A percentile compares a stretch with the other conserved stretches of the same genome.
phyloP scores from a whole-genome alignment of 306 rosid genomes.

The Cucurbita argyrosperma region DNA sequence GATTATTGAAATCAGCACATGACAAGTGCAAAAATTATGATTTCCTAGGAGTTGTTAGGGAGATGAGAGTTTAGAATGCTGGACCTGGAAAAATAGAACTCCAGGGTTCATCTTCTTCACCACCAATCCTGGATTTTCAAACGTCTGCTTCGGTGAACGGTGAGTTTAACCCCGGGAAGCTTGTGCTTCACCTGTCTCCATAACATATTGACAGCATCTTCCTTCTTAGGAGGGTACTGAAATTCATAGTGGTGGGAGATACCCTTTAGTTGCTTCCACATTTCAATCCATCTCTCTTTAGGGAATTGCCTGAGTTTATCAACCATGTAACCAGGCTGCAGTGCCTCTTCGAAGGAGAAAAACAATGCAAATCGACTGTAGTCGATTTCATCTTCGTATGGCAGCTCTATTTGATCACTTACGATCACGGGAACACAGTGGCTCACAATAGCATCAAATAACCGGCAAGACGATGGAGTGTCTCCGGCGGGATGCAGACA shows the following conservation, averaged over 20 bases:
- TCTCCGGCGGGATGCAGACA: slow-evolving; percentile 96
- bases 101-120: slow-evolving; percentile 38
- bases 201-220: slow-evolving; percentile 79
- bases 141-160: slow-evolving; percentile 57
- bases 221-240: slow-evolving; percentile 68
- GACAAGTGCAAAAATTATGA: not conserved
- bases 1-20: not conserved
- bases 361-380: slow-evolving; percentile 60
- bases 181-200: slow-evolving; percentile 94
- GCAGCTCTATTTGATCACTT: slow-evolving; percentile 95
- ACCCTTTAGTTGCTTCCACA: slow-evolving; percentile 69
- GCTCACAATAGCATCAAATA: slow-evolving; percentile 91
- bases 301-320: slow-evolving; percentile 55
- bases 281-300: slow-evolving; percentile 71
- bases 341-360: slow-evolving; percentile 82
- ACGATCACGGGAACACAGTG: slow-evolving; percentile 93
- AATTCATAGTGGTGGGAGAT: slow-evolving; percentile 74
- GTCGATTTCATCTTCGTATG: slow-evolving; percentile 90
- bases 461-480: slow-evolving; percentile 96
- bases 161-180: slow-evolving; percentile 61
- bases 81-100: not conserved
- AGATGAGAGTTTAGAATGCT: not conserved
- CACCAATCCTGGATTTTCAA: slow-evolving; percentile 88
- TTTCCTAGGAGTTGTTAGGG: not conserved
- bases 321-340: slow-evolving; percentile 68